Percentiles rank a stretch among this genome's conserved stretches.
phyloP scores from a whole-genome alignment of 345 rosid genomes.

The Iberis pinnata region DNA sequence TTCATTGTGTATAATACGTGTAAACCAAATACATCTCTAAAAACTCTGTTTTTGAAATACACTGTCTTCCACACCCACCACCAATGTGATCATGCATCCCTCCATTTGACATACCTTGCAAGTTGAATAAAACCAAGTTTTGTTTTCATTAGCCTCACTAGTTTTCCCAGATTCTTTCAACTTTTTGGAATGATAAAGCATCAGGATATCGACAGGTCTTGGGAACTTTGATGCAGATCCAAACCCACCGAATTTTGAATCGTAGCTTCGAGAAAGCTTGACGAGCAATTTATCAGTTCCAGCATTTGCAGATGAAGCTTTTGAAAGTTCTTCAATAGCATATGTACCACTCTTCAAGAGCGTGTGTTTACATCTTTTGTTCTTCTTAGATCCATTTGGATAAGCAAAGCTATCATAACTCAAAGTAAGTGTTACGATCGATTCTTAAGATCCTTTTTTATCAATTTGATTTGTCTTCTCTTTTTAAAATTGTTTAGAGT shows the following conservation, averaged over 20 bases:
- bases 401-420: not conserved
- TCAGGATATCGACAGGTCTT: slow-evolving; percentile 86
- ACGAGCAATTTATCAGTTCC: slow-evolving; percentile 49
- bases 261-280: slow-evolving; percentile 75
- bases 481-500: not conserved
- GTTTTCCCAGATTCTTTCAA: slow-evolving; percentile 52
- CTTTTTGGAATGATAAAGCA: slow-evolving; percentile 68
- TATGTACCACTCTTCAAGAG: slow-evolving; percentile 67
- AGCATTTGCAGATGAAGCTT: slow-evolving; percentile 71
- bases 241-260: slow-evolving; percentile 71
- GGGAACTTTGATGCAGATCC: slow-evolving; percentile 98
- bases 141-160: slow-evolving; percentile 38
- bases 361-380: slow-evolving; percentile 13
- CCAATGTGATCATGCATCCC: slow-evolving; percentile 95
- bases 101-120: slow-evolving; percentile 87
- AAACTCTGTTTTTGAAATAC: no score
- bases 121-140: slow-evolving; percentile 59
- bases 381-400: slow-evolving; percentile 8
- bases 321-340: slow-evolving; percentile 81
- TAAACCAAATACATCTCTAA: no score
- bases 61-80: no score
- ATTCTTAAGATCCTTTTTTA: slow-evolving; percentile 36
- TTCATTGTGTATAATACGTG: no score
- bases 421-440: slow-evolving; percentile 9
- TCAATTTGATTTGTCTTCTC: not conserved